Base-by-base conservation (phyloP, 768 basidiomycete genomes). In the Pulveroboletus sp. region DNA sequence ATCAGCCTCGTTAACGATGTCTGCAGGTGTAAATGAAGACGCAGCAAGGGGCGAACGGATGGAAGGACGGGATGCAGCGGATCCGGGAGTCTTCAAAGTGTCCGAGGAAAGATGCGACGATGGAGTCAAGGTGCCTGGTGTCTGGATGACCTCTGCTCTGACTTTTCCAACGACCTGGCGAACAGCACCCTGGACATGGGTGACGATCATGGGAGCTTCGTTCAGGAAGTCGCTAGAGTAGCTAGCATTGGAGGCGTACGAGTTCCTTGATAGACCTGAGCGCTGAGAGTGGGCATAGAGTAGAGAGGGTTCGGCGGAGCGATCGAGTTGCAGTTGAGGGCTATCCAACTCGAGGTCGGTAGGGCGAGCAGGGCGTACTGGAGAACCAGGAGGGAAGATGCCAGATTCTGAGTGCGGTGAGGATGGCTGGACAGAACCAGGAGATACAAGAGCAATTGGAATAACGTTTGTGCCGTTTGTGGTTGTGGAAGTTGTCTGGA, bases 391-490 rank as follows among this genome's bases (percentile, higher is more conserved):
- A n/a, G 41, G 35, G 34, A 60, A 47, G 37, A 53, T 36, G 16
- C 51, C 47, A 2, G 58, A 57, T 34, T 57, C 58, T 14, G 80
- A 75, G 10, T 64, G 63, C 12, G 64, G 24, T 67, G 66, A 31
- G 67, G 71, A 29, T 52, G 65, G 40, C 4, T 52, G 54, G 19
- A 67, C 64, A 11, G 77, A 75, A 19, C 80, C 80, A 16, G 85
- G 80, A 20, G 84, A 69, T 31, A 91, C 84, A 36, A 91, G 75
- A 12, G 89, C 89, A 51, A 92, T 91, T 52, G 89, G 89, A 49
- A 92, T 92, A 55, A 90, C 89, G 57, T 92, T 92, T 20, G 90
- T 87, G 36, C 80, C 80, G 61, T 87, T 84, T 13, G 88, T 85
- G 37, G 80, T 77, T n/a, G 84, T 81, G 10, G 78, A 77, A 1